These are phyloP conservation scores for Xylariaceae sp. DNA, from an alignment of 2,329 filamentous ascomycete species.

Conservation along the genomic window DNA sequence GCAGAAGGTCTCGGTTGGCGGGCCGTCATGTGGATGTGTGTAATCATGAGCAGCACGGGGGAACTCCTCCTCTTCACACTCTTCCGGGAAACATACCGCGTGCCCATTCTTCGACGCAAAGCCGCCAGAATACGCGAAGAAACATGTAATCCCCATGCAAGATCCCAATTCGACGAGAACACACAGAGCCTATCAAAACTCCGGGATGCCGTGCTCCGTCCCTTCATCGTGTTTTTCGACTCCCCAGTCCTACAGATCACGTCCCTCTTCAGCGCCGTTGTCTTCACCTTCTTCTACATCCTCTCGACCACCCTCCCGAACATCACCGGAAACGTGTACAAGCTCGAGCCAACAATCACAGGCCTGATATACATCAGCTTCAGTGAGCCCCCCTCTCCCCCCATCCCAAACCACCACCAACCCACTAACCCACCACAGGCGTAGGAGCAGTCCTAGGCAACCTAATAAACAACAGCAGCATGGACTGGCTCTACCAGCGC, in stretches of 20 bases:
- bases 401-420: conserved; percentile 1
- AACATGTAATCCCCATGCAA: conserved; percentile 30
- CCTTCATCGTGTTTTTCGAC: conserved; percentile 44
- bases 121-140: conserved; percentile 34
- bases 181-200: conserved; percentile 31
- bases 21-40: conserved; percentile 49
- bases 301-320: conserved; percentile 52
- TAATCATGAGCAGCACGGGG: conserved; percentile 44
- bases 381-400: conserved; percentile 37
- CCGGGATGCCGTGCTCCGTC: conserved; percentile 43
- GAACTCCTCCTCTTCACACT: conserved; percentile 50
- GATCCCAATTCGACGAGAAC: conserved; percentile 29
- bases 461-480: conserved; percentile 43
- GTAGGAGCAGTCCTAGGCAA: conserved; percentile 48
- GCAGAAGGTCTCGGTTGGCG: conserved; percentile 56
- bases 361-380: conserved; percentile 55
- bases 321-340: conserved; percentile 48
- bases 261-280: conserved; percentile 45
- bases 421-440: conserved; percentile 35
- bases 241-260: conserved; percentile 51
- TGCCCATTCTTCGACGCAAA: conserved; percentile 49
- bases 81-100: conserved; percentile 61
- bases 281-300: conserved; percentile 53
- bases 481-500: conserved; percentile 53
- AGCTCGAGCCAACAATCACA: conserved; percentile 48